These are phyloP conservation scores for Wickerhamomyces sp. DNA, from an alignment of 1,139 yeast species.

Conservation along the genomic window DNA sequence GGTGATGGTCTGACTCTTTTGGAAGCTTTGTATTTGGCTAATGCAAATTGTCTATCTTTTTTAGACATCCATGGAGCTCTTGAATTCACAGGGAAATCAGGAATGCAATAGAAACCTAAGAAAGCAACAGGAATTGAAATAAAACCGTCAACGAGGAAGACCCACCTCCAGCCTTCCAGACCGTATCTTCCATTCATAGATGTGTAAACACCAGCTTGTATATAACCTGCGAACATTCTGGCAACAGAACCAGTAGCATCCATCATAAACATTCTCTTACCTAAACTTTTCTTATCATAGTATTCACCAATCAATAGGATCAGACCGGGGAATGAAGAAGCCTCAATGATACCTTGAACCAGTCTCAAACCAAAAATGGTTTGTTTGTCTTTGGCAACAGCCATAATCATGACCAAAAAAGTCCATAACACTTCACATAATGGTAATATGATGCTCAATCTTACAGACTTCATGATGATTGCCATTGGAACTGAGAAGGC, in stretches of 20 bases:
- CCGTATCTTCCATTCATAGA: constrained; percentile 28
- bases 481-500: constrained; percentile 49
- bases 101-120: constrained; percentile 26
- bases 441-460: constrained; percentile 41
- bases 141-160: constrained; percentile 31
- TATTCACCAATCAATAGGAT: constrained; percentile 27
- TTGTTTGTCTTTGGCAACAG: constrained; percentile 42
- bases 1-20: constrained; percentile 6
- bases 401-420: constrained; percentile 39
- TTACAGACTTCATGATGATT: constrained; percentile 44
- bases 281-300: constrained; percentile 25
- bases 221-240: constrained; percentile 33
- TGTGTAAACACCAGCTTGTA: constrained; percentile 29
- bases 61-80: constrained; percentile 10
- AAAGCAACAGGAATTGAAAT: constrained; percentile 30
- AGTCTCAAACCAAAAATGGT: constrained; percentile 31
- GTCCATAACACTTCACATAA: constrained; percentile 32
- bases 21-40: constrained; percentile 7
- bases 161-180: constrained; percentile 33
- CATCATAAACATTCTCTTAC: constrained; percentile 25
- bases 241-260: constrained; percentile 30
- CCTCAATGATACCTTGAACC: constrained; percentile 9
- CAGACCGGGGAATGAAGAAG: constrained; percentile 20
- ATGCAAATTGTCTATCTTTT: constrained; percentile 11
- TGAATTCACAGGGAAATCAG: constrained; percentile 41